Base-by-base conservation (phyloP, 441 rosid genomes). In the Capsella rubella region DNA sequence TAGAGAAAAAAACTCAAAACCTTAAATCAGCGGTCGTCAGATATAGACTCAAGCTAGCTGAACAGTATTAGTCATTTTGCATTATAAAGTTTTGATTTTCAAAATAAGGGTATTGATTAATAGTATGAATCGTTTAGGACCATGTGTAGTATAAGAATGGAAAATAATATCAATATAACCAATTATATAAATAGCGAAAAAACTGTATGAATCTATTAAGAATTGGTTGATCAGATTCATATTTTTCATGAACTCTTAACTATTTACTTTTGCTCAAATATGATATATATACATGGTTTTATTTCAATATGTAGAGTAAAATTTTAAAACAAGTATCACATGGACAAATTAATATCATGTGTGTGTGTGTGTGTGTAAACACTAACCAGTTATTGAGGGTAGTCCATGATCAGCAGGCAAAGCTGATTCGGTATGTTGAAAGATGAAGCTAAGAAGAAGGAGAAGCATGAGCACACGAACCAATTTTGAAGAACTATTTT, bases 331-430 rank as follows among this genome's bases (percentile, higher is more conserved):
- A 49, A 3, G 3, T 49, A 18, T 49, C 5, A 15, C 21, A 50
- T 18, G 13, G 4, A 4, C 12, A 8, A 50, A 18, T 13, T 13
- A 12, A 50, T 50, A 18, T 50, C 29, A 9, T 25, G 8, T 62
- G 16, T 65, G 21, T 50, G 3, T 50, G 3, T 65, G 8, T 37
- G 40, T 37, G 40, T 8, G 52, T 51, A 52, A 40, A 53, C 8
- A 69, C 56, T 69, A 57, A 46, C 62, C 62, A 15, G 62, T 27
- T 43, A 54, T 2, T 9, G 72, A 40, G 52, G 53, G 40, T 40
- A 43, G 28, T 21, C 45, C 11, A 21, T 18, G 46, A 12, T 27
- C 35, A 46, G 56, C n/a, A 35, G 65, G 34, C 8, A 21, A 45
- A 56, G 65, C 55, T 18, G 65, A 55, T 29, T 55, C 63, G 5